phyloP scores from a whole-genome alignment of 2,329 filamentous ascomycete genomes.

The Penicillium rolfsii region DNA sequence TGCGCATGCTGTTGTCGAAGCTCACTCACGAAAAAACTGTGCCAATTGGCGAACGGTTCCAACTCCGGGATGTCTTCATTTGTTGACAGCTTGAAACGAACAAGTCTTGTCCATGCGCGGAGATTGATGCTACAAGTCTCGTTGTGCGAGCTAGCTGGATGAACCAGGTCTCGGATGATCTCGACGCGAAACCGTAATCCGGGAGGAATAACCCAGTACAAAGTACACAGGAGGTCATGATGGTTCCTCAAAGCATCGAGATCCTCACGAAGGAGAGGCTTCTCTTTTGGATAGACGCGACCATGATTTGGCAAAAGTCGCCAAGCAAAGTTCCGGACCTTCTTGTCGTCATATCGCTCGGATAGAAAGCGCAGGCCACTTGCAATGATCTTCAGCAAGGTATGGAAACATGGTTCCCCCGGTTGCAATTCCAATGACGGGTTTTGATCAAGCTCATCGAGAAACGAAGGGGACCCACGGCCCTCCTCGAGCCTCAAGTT shows the following conservation, averaged over 20 bases:
- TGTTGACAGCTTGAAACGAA: constrained; percentile 60
- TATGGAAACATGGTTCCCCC: constrained; percentile 60
- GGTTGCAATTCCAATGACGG: constrained; percentile 50
- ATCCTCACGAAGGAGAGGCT: constrained; percentile 56
- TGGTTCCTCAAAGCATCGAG: constrained; percentile 64
- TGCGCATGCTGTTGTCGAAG: constrained; percentile 59
- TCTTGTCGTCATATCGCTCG: constrained; percentile 54
- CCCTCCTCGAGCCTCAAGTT: constrained; percentile 57
- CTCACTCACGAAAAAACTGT: constrained; percentile 56
- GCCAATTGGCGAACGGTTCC: constrained; percentile 58
- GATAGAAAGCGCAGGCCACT: constrained; percentile 54
- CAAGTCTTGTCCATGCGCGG: constrained; percentile 60
- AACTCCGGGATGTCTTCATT: constrained; percentile 52
- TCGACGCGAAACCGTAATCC: constrained; percentile 57
- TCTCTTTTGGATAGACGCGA: constrained; percentile 62
- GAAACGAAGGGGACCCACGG: constrained; percentile 57
- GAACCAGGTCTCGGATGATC: constrained; percentile 58
- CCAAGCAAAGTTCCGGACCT: constrained; percentile 60
- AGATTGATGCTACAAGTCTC: constrained; percentile 64
- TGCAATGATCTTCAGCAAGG: constrained; percentile 61
- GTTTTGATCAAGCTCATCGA: constrained; percentile 53
- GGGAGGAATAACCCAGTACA: constrained; percentile 62
- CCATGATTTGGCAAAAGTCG: constrained; percentile 64
- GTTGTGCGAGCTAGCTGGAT: constrained; percentile 60
- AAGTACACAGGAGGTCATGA: constrained; percentile 62